Evolutionary conservation across 768 basidiomycete species (phyloP).

Genomic region (Lepiota subincarnata): DNA sequence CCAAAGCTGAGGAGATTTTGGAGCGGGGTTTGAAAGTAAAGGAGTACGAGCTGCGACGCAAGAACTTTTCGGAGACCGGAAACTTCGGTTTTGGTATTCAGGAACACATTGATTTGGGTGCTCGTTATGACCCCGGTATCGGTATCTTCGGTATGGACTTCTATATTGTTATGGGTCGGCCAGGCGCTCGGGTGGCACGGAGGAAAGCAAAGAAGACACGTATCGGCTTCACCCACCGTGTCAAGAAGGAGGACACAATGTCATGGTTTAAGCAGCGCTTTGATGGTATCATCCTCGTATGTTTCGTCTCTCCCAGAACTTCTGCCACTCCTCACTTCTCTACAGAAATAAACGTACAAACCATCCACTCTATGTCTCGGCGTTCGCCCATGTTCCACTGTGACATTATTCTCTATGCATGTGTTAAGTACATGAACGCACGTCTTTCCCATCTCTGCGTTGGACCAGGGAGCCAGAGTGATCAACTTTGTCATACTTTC

Average conservation of each 20-base stretch:
- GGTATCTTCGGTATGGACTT: constrained; percentile 99
- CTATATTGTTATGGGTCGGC: constrained; percentile 95
- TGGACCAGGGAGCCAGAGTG: neutral
- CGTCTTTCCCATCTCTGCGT: constrained; percentile 10
- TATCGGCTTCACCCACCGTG: constrained; percentile 83
- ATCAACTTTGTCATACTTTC: neutral
- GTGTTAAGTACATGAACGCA: constrained; percentile 25
- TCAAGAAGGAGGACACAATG: constrained; percentile 96
- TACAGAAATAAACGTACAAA: constrained; percentile 30
- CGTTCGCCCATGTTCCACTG: constrained; percentile 24
- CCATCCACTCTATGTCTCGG: constrained; percentile 16
- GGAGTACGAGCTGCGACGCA: constrained; percentile 97
- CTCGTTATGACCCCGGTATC: constrained; percentile 96
- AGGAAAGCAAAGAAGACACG: constrained; percentile 86
- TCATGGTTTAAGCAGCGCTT: constrained; percentile 99
- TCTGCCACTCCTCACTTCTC: constrained; percentile 9
- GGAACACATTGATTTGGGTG: constrained; percentile 99
- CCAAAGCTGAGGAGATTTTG: constrained; percentile 99
- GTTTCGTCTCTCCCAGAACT: constrained; percentile 23
- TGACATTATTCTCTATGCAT: constrained; percentile 28
- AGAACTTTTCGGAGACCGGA: constrained; percentile 97
- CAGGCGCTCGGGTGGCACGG: constrained; percentile 86
- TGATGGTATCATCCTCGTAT: constrained; percentile 93
- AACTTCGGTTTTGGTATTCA: constrained; percentile 99
- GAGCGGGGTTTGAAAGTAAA: constrained; percentile 99